phyloP scores from a whole-genome alignment of 2,329 filamentous ascomycete genomes.

The Paraphaeosphaeria sporulosa region DNA sequence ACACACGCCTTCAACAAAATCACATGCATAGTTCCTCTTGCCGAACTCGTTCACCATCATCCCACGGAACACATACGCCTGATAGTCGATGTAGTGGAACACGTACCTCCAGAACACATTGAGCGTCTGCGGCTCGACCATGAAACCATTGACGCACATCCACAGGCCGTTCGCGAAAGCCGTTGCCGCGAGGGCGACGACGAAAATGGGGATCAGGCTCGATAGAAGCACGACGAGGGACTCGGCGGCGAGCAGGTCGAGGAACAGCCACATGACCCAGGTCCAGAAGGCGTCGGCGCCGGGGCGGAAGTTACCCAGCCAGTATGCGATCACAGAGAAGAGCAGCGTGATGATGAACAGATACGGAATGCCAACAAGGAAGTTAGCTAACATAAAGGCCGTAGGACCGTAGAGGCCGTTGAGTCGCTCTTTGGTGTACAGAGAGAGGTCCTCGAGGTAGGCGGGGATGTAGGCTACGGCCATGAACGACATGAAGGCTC shows the following conservation, averaged over 20 bases:
- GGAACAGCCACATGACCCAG: conserved; percentile 84
- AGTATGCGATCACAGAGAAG: conserved; percentile 80
- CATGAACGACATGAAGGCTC: conserved; percentile 63
- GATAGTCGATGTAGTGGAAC: conserved; percentile 90
- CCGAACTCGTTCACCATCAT: conserved; percentile 94
- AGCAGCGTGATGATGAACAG: conserved; percentile 79
- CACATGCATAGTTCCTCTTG: conserved; percentile 69
- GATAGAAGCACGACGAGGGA: conserved; percentile 81
- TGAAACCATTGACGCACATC: conserved; percentile 87
- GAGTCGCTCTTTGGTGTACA: conserved; percentile 77
- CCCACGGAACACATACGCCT: conserved; percentile 84
- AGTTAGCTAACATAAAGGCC: conserved; percentile 78
- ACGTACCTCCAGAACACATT: conserved; percentile 88
- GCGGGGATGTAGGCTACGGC: conserved; percentile 81
- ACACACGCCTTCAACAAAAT: conserved; percentile 53
- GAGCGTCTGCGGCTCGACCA: conserved; percentile 74
- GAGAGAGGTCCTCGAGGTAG: conserved; percentile 78
- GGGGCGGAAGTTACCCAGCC: conserved; percentile 78
- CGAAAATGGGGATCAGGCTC: conserved; percentile 78
- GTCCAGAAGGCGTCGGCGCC: conserved; percentile 73
- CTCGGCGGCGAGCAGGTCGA: conserved; percentile 83
- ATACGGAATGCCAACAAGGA: conserved; percentile 81
- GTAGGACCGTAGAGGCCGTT: conserved; percentile 82
- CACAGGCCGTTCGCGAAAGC: conserved; percentile 89
- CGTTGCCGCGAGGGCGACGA: conserved; percentile 78